A percentile compares a stretch with the other conserved stretches of the same genome.
Conservation (phyloP, 257 asterid species). For the Solanum peruvianum region DNA sequence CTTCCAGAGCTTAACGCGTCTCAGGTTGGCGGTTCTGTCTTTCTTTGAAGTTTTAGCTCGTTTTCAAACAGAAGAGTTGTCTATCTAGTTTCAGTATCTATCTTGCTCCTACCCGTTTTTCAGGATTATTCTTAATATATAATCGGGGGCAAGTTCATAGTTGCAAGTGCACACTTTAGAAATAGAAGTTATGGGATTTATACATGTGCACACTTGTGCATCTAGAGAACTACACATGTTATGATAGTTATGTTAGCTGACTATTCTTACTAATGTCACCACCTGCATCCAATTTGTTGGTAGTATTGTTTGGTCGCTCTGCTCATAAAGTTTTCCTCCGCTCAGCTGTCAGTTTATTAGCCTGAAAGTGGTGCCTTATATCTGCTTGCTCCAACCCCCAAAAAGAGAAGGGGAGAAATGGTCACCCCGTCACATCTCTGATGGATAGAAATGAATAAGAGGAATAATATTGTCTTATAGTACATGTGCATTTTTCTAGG, state of each 20-base stretch:
- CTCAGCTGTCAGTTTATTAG: background rate
- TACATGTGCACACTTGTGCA: background rate
- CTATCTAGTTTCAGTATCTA: background rate
- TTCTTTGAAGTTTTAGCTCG: background rate
- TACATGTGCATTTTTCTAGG: conserved; percentile 25
- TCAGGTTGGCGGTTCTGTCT: conserved; percentile 37
- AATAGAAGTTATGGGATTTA: background rate
- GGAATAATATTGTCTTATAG: background rate
- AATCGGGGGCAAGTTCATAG: background rate
- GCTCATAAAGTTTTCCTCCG: background rate
- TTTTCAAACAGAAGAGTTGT: background rate
- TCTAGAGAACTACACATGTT: background rate
- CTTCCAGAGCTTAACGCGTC: conserved; percentile 98
- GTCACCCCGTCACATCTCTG: background rate
- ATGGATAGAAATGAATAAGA: background rate
- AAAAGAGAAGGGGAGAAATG: background rate
- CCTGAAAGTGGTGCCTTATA: background rate
- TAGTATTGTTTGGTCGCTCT: background rate
- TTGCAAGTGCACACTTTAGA: background rate
- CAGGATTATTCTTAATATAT: background rate
- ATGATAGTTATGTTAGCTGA: background rate
- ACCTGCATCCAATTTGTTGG: background rate
- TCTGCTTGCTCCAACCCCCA: background rate
- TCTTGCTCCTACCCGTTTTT: background rate
- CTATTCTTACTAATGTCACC: background rate